Conservation (phyloP, 169 alveolate genomes). For the Plasmodium gonderi region DNA sequence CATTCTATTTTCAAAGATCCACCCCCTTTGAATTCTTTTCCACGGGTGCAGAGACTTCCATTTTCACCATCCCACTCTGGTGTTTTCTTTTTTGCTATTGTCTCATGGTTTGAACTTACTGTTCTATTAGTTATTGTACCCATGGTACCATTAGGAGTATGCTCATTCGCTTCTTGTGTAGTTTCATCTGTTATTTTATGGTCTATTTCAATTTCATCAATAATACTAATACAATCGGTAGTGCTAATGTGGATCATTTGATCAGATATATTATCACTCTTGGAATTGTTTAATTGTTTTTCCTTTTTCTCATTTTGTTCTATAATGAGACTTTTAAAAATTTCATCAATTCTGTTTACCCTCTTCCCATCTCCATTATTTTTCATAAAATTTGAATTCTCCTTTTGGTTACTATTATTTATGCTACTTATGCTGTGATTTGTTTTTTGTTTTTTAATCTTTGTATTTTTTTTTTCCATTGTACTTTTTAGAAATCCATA, state of each 20-base stretch:
- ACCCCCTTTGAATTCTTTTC: background rate
- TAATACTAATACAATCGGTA: background rate
- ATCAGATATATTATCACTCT: background rate
- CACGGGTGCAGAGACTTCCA: background rate
- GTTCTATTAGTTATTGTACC: background rate
- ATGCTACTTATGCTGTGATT: background rate
- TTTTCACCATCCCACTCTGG: background rate
- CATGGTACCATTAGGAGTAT: background rate
- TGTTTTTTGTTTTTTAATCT: constrained; percentile 12
- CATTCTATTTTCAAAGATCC: background rate
- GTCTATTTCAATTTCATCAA: background rate
- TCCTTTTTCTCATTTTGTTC: constrained; percentile 48
- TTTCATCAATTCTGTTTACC: constrained; percentile 70
- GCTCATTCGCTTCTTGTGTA: background rate
- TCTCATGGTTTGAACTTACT: background rate
- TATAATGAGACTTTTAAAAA: constrained; percentile 54
- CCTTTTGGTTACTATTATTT: background rate
- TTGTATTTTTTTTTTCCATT: background rate
- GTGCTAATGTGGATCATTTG: background rate
- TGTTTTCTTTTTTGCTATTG: background rate
- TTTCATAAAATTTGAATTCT: constrained; percentile 2
- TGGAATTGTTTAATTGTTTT: background rate
- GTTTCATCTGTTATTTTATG: background rate
- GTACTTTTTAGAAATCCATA: background rate
- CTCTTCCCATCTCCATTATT: constrained; percentile 1